Evolutionary conservation across 169 alveolate species (phyloP), one percentile per base, ranked within the genome.

Genomic region (Cystoisospora suis): DNA sequence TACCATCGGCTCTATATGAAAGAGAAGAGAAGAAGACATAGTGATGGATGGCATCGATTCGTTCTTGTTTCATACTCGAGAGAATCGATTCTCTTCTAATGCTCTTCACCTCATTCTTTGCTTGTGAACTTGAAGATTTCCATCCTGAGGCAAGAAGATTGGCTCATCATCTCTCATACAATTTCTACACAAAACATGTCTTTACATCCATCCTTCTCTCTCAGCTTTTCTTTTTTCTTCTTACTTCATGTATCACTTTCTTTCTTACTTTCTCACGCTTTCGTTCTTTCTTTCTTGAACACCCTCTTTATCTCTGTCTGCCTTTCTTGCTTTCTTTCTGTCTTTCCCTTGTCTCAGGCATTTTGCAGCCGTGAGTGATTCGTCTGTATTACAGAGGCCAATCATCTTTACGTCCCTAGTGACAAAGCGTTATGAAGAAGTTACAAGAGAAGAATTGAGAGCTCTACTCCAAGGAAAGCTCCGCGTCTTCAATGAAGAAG

Each of bases 401-500:
- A 88, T 88, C 23, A 69, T 88, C 59, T 77, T 88, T 40, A 88
- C 92, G 32, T 75, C 88, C 46, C 69, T 88, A 45, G 92, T 83
- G 27, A 88, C 88, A n/a, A 61, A 75, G 47, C 88, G 83, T 29
- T 88, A 88, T 69, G 69, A 86, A 42, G 92, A 88, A 61, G 92
- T 88, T 29, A 59, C 89, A 29, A 40, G 81, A 75, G 83, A 75
- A 9, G 88, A 69, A 49, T 23, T 89, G 81, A 85, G 90, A 12
- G 65, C 86, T 36, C 32, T 81, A 87, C 86, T 94, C 81, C 91
- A 75, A 59, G 94, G 93, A 53, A 96, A 97, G 95, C 92, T 98
- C 90, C 96, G 96, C 83, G 92, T 96, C 46, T 98, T 97, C 94
- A 95, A 98, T 87, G 99, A 98, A 95, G 99, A 98, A 94, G 99